Evolutionary conservation across 176 grass and related monocot genomes (phyloP), one percentile per base, ranked within the genome.

Genomic region (Zizania latifolia): DNA sequence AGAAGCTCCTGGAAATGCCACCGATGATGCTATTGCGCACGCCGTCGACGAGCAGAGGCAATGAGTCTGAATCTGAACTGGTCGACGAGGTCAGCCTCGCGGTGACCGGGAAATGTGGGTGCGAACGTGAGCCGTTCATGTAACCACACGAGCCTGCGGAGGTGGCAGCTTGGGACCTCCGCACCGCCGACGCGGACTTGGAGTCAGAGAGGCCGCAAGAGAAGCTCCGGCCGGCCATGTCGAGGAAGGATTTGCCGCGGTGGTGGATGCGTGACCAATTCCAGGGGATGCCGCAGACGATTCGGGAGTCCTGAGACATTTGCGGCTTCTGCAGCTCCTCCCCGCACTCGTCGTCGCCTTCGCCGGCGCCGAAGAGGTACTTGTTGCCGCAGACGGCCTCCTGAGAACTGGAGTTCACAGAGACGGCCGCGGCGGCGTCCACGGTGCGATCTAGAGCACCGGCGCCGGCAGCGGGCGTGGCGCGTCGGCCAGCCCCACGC

Each of bases 241-340:
- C 90, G 75, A 98, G 81, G 84, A 94, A 89, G 32, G 91, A 94
- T 72, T 89, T 99, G 58, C 95, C 80, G 45, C 86, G 82, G 80
- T 94, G 72, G 79, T 99, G 95, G 86, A 99, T 92, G 65, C 95
- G 85, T 31, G 95, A 99, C 95, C 95, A 99, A 80, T 92, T 99
- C 95, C 91, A 99, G 5, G 95, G 95, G 84, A 99, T 93, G 46
- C 95, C 89, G 44, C 91, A 99, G 35, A 94, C 82, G 69, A 82
- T 92, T 71, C 76, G 88, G 9, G 86, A 70, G 55, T 79, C 86
- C 45, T 79, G 70, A 56, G 79, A 77, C 71, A 51, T 57, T 27
- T 93, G 86, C 57, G 54, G 65, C 28, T 27, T 74, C 67, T 17
- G 70, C 50, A 87, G 26, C 62, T 89, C 71, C 13, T 55, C 82